Base-by-base conservation (phyloP, 2,329 filamentous ascomycete species). In the Lachnellula willkommii region DNA sequence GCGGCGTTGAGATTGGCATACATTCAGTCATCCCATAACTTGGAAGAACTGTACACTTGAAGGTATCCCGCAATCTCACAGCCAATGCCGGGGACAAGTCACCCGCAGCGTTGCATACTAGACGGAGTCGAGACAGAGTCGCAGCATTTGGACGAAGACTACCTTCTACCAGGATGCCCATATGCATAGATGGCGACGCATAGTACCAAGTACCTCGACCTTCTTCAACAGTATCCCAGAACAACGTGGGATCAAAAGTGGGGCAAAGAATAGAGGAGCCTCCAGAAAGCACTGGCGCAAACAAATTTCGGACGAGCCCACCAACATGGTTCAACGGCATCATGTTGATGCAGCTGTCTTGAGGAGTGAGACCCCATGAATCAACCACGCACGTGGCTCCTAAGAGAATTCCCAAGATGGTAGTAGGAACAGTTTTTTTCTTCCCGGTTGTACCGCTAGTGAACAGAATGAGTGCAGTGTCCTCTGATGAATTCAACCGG, bases 11-110 rank as follows among this genome's bases (percentile, higher is more conserved):
- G 47, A 82, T 81, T 0, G 79, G 79, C 77, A 81, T 81, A 61
- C 79, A 82, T 69, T 82, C 79, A 1, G 79, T 83, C 79, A 83
- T 82, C 17, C 79, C 80, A 60, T 83, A 82, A 59, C 78, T 81
- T 2, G 79, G 79, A 17, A 83, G 70, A 2, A 83, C 75, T 2
- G 72, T 73, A 54, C 77, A 79, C 11, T 73, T 68, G 66, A 82
- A 83, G 0, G 74, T 78, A 55, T 79, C 73, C 15, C 73, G 72
- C 9, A 82, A 70, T 52, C 75, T 75, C 28, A 68, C 65, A 0
- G 79, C 79, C 40, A 82, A 67, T 2, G 77, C 75, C 1, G 79
- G 79, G 2, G 81, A 70, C 2, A 82, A 70, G 24, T 75, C 78
- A 45, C 78, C 79, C 32, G 79, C 79, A 9, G 79, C 79, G 62